Evolutionary conservation across 352 stramenopile species (phyloP).

Genomic region (Globisporangium heterothallicum): DNA sequence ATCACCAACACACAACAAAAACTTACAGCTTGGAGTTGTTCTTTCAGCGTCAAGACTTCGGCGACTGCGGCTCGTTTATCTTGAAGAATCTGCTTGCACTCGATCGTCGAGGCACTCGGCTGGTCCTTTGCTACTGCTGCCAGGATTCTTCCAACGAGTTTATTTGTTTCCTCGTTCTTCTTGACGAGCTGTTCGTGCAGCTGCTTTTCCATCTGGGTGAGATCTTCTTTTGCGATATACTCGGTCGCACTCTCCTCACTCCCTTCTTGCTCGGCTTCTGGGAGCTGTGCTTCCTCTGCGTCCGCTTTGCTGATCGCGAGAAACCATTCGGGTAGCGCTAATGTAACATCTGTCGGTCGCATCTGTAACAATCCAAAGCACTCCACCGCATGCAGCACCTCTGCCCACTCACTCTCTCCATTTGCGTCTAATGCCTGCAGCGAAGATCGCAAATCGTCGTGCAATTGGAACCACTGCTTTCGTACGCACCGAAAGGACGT

Average conservation of each 20-base stretch:
- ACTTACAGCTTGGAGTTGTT: slow-evolving; percentile 52
- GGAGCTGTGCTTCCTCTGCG: slow-evolving; percentile 24
- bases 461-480: slow-evolving; percentile 57
- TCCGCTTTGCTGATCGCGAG: slow-evolving; percentile 44
- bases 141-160: slow-evolving; percentile 35
- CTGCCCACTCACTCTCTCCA: slow-evolving; percentile 27
- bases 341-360: slow-evolving; percentile 30
- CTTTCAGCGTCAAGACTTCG: slow-evolving; percentile 38
- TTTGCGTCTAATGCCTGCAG: slow-evolving; percentile 16
- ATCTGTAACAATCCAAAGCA: slow-evolving; percentile 39
- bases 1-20: slow-evolving; percentile 6
- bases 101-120: slow-evolving; percentile 24
- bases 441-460: slow-evolving; percentile 46
- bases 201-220: slow-evolving; percentile 36
- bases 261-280: slow-evolving; percentile 11
- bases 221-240: slow-evolving; percentile 27
- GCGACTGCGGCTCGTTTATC: slow-evolving; percentile 47
- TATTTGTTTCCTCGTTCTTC: slow-evolving; percentile 23
- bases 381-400: slow-evolving; percentile 29
- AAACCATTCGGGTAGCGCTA: slow-evolving; percentile 73
- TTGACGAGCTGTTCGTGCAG: slow-evolving; percentile 35
- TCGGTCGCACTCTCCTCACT: slow-evolving; percentile 10
- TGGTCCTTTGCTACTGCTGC: slow-evolving; percentile 15
- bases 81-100: slow-evolving; percentile 53
- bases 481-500: slow-evolving; percentile 52